These are phyloP conservation scores for Rhodotorula babjevae DNA, from an alignment of 768 basidiomycete species.

Conservation along the genomic window DNA sequence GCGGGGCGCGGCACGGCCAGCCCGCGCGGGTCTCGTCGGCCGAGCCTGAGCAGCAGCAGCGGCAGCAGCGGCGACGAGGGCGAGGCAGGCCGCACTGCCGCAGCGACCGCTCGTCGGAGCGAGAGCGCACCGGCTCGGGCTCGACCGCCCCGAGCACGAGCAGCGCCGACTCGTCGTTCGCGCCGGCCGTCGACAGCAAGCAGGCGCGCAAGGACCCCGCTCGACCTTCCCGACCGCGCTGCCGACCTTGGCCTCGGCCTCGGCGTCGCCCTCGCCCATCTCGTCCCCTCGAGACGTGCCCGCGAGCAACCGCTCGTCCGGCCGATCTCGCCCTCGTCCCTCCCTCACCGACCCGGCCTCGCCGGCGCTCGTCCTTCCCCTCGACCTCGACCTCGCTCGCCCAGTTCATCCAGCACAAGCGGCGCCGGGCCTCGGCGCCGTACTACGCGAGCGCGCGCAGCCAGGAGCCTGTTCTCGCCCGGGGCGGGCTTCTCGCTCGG, in stretches of 20 bases:
- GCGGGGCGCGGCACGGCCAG: background rate
- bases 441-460: conserved; percentile 27
- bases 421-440: conserved; percentile 37
- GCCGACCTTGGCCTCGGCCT: background rate
- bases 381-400: conserved; percentile 26
- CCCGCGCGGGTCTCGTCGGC: background rate
- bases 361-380: conserved; percentile 13
- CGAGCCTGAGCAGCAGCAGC: background rate
- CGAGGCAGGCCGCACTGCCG: too few relatives aligned
- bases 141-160: background rate
- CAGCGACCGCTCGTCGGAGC: background rate
- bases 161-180: background rate
- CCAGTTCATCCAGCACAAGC: conserved; percentile 37
- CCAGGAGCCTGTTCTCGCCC: conserved; percentile 7
- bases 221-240: conserved; percentile 11
- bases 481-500: conserved; percentile 17
- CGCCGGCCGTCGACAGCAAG: background rate
- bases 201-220: conserved; percentile 15
- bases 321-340: conserved; percentile 5
- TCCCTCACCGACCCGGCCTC: conserved; percentile 12
- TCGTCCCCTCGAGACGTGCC: background rate
- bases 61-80: background rate
- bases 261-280: background rate
- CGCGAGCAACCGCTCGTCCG: conserved; percentile 5
- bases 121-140: background rate